phyloP scores from a whole-genome alignment of 768 basidiomycete species.

The Trametes maxima region DNA sequence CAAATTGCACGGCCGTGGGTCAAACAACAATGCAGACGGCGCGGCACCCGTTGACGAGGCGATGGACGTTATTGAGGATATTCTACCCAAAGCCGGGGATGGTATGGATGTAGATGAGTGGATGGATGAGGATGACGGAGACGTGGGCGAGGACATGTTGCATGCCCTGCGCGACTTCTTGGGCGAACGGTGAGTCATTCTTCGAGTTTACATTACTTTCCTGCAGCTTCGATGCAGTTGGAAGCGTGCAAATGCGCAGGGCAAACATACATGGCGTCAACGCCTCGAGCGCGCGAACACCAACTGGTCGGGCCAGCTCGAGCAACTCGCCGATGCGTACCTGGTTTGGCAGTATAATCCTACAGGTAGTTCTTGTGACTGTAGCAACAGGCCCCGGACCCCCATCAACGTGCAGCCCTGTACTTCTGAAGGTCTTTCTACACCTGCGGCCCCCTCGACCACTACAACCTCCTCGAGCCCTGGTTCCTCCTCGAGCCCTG shows the following conservation, averaged over 20 bases:
- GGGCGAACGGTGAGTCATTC: background rate
- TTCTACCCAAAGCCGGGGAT: background rate
- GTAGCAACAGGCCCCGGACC: no score
- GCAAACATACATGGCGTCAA: constrained; percentile 9
- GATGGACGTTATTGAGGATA: background rate
- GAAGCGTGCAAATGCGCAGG: background rate
- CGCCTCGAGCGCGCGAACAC: background rate
- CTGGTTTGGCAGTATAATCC: background rate
- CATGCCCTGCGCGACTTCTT: background rate
- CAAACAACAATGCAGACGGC: no score
- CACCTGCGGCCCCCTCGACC: no score
- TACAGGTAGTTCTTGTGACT: no score
- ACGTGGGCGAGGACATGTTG: background rate
- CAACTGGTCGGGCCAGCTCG: background rate
- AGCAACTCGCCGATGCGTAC: constrained; percentile 9
- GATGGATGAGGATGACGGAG: background rate
- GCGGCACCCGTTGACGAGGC: background rate
- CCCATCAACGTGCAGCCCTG: background rate
- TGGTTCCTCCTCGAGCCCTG: no score
- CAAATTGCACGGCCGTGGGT: background rate
- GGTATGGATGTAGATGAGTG: background rate
- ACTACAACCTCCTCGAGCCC: no score
- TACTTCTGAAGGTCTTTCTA: no score
- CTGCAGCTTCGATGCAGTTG: background rate
- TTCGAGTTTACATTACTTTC: background rate